Evolutionary conservation across 345 rosid species (phyloP), one percentile per base, ranked within the genome.

Genomic region (Eucalyptus polybractea): DNA sequence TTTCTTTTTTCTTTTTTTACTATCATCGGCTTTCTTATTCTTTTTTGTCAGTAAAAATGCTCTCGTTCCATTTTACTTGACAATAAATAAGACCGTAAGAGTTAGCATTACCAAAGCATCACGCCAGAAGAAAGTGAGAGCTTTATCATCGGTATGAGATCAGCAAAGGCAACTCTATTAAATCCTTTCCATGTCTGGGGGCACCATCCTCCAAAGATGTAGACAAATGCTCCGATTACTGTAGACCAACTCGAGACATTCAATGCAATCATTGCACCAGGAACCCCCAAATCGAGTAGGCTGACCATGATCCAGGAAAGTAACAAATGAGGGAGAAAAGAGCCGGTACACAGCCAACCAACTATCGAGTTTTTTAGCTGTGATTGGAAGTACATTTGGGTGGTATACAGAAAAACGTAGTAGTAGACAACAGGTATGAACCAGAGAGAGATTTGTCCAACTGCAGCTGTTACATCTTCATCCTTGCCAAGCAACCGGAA

Each of bases 101-200:
- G 16, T 50, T 54, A 21, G 86, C 87, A 69, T 92, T 89, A 94
- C 96, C 96, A 95, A 31, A 95, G 80, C 98, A 95, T 95, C 33
- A 93, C 42, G 51, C 96, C 96, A 1, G 97, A 94, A 7, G 96
- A 94, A 27, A 96, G 85, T 24, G 96, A 95, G 88, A 94, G 96
- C 93, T 94, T 95, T 27, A 94, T 62, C 50, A 94, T 89, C 9
- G 98, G 97, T 13, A 92, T 9, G 10, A 95, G 53, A 88, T 94
- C 95, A 50, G 58, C 16, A 88, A 95, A 94, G 31, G 96, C 93
- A 87, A 92, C 93, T 47, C 27, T 50, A 31, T 92, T 90, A 88
- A 96, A 94, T 4, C 98, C 97, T n/a, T 90, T 95, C 97, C 98
- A 95, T 16, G 97, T 94, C 16, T 91, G 10, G 10, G 95, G 94